Conservation (phyloP, 495 filamentous ascomycete genomes). For the Hypomontagnella submonticulosa region DNA sequence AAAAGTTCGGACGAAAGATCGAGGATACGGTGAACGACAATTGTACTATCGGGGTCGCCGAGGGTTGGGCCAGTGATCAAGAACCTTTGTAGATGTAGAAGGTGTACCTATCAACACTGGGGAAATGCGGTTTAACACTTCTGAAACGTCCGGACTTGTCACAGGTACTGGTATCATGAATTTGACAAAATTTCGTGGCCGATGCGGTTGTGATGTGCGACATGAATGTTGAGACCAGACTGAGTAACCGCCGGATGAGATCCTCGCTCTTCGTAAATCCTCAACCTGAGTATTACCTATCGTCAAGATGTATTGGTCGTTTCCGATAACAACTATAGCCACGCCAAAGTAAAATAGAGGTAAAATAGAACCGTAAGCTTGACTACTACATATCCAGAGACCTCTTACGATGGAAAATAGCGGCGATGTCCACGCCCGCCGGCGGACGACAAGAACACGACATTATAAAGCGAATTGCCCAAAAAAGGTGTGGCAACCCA, state of each 20-base stretch:
- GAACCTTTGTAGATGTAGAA: neutral
- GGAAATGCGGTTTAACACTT: neutral
- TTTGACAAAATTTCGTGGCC: slow-evolving; percentile 6
- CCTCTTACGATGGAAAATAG: slow-evolving; percentile 2
- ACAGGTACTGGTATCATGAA: neutral
- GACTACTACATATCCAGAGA: neutral
- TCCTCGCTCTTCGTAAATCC: neutral
- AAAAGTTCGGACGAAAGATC: neutral
- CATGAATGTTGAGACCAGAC: slow-evolving; percentile 2
- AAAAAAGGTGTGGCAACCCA: neutral
- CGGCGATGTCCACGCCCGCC: neutral
- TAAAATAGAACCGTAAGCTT: slow-evolving; percentile 5
- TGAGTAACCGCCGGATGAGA: neutral
- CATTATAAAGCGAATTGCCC: slow-evolving; percentile 2
- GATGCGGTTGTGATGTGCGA: slow-evolving; percentile 9
- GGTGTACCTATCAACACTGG: neutral
- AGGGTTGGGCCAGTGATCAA: neutral
- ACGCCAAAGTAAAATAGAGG: neutral
- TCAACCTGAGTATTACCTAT: slow-evolving; percentile 2
- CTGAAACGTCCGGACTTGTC: neutral
- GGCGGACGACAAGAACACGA: neutral
- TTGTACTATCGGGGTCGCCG: neutral
- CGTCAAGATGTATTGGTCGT: neutral
- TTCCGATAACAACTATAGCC: neutral
- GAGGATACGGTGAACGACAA: neutral